Conservation (phyloP, 129 eudicot genomes). For the Chrysanthemum seticuspe region DNA sequence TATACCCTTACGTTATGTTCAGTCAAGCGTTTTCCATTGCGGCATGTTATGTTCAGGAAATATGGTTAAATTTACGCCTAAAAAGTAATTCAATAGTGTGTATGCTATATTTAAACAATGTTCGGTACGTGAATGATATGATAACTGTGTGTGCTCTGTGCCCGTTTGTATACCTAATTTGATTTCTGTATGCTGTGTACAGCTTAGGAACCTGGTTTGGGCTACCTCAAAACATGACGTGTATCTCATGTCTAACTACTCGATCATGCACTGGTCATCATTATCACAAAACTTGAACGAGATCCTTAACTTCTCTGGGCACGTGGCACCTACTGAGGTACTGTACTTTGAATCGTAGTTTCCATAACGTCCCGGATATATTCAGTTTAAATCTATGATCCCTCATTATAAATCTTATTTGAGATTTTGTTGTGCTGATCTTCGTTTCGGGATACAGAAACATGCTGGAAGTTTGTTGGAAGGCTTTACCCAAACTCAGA, state of each 20-base stretch:
- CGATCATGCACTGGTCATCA: slow-evolving; percentile 73
- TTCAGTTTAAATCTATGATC: not conserved
- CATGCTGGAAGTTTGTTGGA: slow-evolving; percentile 63
- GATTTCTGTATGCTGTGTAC: slow-evolving; percentile 16
- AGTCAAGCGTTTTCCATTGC: too few relatives aligned
- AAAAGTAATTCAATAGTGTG: not conserved
- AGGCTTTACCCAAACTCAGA: slow-evolving; percentile 69
- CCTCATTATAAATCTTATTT: not conserved
- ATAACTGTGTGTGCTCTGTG: not conserved
- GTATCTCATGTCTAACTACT: slow-evolving; percentile 62
- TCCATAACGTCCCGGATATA: too few relatives aligned
- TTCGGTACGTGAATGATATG: too few relatives aligned
- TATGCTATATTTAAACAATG: too few relatives aligned
- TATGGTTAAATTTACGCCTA: not conserved
- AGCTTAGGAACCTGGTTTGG: slow-evolving; percentile 86
- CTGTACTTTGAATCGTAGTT: not conserved
- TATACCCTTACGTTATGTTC: not conserved
- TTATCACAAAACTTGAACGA: slow-evolving; percentile 48
- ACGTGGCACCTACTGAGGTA: slow-evolving; percentile 71
- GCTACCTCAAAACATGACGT: slow-evolving; percentile 86
- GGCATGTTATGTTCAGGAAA: too few relatives aligned
- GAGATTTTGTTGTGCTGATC: not conserved
- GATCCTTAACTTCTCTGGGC: slow-evolving; percentile 64
- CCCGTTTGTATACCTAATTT: not conserved
- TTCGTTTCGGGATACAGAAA: slow-evolving; percentile 35